These are phyloP conservation scores for Entoloma clypeatum DNA, from an alignment of 1,284 basidiomycete genomes.

Conservation along the genomic window DNA sequence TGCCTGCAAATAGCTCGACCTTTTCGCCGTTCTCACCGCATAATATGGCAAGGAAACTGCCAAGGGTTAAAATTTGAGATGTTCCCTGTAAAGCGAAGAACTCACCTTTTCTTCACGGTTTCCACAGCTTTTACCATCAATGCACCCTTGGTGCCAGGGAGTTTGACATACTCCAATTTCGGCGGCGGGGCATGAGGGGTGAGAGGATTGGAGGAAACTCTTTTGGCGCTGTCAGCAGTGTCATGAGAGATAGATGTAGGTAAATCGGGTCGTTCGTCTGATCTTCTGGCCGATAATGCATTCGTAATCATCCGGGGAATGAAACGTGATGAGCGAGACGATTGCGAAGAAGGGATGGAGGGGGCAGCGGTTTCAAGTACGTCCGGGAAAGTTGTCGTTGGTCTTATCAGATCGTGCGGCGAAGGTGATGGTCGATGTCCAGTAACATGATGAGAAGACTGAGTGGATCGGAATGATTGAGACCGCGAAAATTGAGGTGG, in stretches of 20 bases:
- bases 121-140: conserved; percentile 80
- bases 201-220: conserved; percentile 25
- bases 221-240: conserved; percentile 31
- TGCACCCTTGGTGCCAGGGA: conserved; percentile 85
- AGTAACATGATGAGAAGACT: too few species aligned
- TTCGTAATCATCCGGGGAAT: conserved; percentile 67
- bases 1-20: conserved; percentile 85
- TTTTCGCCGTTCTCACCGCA: conserved; percentile 92
- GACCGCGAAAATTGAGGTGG: conserved; percentile 27
- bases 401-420: conserved; percentile 26
- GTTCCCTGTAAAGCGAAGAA: conserved; percentile 9
- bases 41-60: conserved; percentile 81
- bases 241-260: conserved; percentile 32
- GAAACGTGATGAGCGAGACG: conserved; percentile 53
- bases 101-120: conserved; percentile 79
- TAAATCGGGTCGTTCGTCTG: conserved; percentile 47
- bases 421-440: conserved; percentile 24
- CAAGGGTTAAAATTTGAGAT: conserved; percentile 5
- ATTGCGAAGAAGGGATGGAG: conserved; percentile 29
- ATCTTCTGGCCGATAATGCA: conserved; percentile 55
- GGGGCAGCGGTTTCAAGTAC: conserved; percentile 19
- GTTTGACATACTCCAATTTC: conserved; percentile 84
- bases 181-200: conserved; percentile 62
- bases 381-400: conserved; percentile 25
- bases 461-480: conserved; percentile 35